Evolutionary conservation across 164 flowering plant species (phyloP), one percentile per base, ranked within the genome.

Genomic region (Nymphaea colorata): DNA sequence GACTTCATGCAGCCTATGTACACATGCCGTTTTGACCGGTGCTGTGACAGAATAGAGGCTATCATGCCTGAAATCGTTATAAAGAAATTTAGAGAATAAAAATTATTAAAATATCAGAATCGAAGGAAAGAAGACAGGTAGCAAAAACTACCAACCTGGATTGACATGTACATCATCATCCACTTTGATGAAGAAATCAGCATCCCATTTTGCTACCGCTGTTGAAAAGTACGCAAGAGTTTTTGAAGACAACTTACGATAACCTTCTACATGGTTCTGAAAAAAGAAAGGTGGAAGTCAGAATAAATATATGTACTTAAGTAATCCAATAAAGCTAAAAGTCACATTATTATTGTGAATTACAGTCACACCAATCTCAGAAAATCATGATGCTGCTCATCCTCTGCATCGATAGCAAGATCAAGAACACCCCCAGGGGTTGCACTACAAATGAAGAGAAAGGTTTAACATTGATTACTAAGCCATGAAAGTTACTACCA

Each of bases 1-100:
- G 99, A 94, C 69, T 94, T 94, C 99, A 94, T 94, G 76, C 99
- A 94, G 66, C 99, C 99, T 25, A 92, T 83, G 70, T 94, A 94
- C 8, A 90, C 82, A 43, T 88, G 89, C 1, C 92, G 85, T 75
- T 91, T 94, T 67, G 96, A 88, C 73, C 84, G 82, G 76, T 94
- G 96, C 12, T 87, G 90, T 43, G 93, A 84, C 84, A 94, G 76
- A 69, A 86, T 82, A 64, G 91, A 84, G 62, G 86, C 89, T 17
- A 94, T 67, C 86, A 87, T 82, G 65, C 98, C 99, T 94, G 82
- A 61, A 61, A 17, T 41, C n/a, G 41, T 4, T 6, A 61, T 2
- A n/a, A 36, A n/a, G 64, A 51, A 8, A 51, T 51, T 8, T 15
- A 8, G 0, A 51, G 14, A 51, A 51, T 51, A 51, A 51, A 15